These are phyloP conservation scores for Scorias spongiosa DNA, from an alignment of 2,329 filamentous ascomycete species.

Conservation along the genomic window DNA sequence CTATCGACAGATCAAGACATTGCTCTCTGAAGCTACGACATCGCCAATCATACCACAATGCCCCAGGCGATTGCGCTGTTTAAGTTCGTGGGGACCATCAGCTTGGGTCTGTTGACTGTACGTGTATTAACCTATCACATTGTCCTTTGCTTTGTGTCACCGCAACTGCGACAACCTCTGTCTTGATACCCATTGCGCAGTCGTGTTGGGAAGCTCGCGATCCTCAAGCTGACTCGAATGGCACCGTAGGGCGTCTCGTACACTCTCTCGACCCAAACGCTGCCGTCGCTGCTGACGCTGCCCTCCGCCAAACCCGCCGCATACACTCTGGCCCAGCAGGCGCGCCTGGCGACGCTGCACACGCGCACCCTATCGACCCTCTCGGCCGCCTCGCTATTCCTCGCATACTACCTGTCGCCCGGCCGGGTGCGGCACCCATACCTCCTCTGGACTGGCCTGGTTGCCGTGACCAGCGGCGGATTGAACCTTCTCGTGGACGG, in stretches of 20 bases:
- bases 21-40: background rate
- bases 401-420: slow-evolving; percentile 66
- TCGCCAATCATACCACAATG: slow-evolving; percentile 12
- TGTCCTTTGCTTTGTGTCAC: too few species aligned
- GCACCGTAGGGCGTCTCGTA: slow-evolving; percentile 68
- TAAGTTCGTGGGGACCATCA: slow-evolving; percentile 89
- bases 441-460: slow-evolving; percentile 67
- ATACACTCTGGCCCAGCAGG: slow-evolving; percentile 44
- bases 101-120: slow-evolving; percentile 77
- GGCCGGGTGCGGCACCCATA: slow-evolving; percentile 69
- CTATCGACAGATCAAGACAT: too few species aligned
- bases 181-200: too few species aligned
- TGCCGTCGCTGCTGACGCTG: slow-evolving; percentile 67
- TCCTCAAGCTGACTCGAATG: too few species aligned
- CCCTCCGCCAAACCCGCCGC: slow-evolving; percentile 58
- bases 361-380: slow-evolving; percentile 52
- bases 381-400: slow-evolving; percentile 54
- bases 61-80: slow-evolving; percentile 50
- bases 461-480: slow-evolving; percentile 36
- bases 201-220: too few species aligned
- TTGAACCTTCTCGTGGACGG: slow-evolving; percentile 20
- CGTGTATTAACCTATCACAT: slow-evolving; percentile 15
- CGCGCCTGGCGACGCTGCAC: slow-evolving; percentile 52
- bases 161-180: too few species aligned
- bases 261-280: slow-evolving; percentile 59